A percentile compares a stretch with the other conserved stretches of the same genome.
phyloP scores from a whole-genome alignment of 176 grass and related monocot genomes.

The Aegilops sharonensis region DNA sequence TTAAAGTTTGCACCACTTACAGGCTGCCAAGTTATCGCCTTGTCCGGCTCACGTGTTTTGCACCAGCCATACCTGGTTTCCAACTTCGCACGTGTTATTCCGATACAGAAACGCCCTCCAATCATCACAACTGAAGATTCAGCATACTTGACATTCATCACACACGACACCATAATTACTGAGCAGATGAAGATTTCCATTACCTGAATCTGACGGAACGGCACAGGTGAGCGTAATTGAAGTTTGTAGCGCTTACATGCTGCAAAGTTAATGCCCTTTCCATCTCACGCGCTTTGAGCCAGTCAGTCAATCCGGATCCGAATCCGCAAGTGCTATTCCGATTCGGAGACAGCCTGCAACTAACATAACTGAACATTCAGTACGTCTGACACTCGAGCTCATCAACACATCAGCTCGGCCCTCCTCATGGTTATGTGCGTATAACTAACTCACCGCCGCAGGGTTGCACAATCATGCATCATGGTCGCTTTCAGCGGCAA shows the following conservation, averaged over 20 bases:
- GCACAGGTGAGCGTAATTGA: background rate
- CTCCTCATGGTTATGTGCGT: background rate
- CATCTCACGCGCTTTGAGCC: background rate
- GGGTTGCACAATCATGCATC: background rate
- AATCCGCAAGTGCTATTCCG: background rate
- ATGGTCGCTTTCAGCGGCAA: background rate
- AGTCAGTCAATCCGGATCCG: background rate
- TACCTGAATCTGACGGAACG: background rate
- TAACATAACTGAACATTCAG: background rate
- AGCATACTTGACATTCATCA: background rate
- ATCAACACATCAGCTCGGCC: background rate
- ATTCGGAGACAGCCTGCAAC: background rate
- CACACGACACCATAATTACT: no score
- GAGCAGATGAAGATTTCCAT: background rate
- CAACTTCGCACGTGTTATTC: background rate
- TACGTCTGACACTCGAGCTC: background rate
- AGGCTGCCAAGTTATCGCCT: background rate
- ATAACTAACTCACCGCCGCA: background rate
- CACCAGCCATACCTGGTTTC: background rate
- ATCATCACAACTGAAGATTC: background rate
- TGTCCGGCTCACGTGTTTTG: background rate
- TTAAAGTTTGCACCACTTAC: constrained; percentile 6
- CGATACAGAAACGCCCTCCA: no score
- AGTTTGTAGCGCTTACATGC: constrained; percentile 5
- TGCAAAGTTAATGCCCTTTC: background rate